Percentiles rank a stretch among this genome's conserved stretches.
Evolutionary conservation across 2,329 filamentous ascomycete genomes (phyloP).

Genomic region (Pseudogymnoascus sp.): DNA sequence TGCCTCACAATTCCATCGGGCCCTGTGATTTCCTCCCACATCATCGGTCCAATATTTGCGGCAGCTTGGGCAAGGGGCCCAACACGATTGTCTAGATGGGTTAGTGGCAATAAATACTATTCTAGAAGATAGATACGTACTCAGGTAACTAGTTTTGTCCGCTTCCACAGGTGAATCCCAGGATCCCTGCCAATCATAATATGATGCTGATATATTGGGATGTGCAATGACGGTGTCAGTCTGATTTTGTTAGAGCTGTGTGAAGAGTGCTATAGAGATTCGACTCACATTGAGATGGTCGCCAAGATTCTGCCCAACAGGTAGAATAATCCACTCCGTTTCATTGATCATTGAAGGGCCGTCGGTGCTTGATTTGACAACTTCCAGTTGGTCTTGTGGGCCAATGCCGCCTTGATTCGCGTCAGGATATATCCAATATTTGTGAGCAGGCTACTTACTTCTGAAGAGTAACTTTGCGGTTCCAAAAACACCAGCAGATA

Average conservation of each 20-base stretch:
- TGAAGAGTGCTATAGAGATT: constrained; percentile 9
- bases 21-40: constrained; percentile 50
- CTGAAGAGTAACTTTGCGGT: constrained; percentile 59
- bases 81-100: constrained; percentile 33
- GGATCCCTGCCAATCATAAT: constrained; percentile 59
- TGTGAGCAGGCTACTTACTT: constrained; percentile 56
- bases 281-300: constrained; percentile 44
- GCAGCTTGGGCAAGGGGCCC: constrained; percentile 57
- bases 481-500: constrained; percentile 62
- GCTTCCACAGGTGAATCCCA: constrained; percentile 39
- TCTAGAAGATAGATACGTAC: constrained; percentile 21
- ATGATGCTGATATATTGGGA: constrained; percentile 36
- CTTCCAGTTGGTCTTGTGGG: constrained; percentile 31
- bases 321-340: constrained; percentile 47
- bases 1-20: constrained; percentile 53
- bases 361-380: constrained; percentile 18
- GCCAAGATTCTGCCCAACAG: constrained; percentile 50
- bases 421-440: constrained; percentile 37
- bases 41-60: constrained; percentile 56
- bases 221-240: constrained; percentile 45
- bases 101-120: constrained; percentile 13
- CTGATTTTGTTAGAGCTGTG: constrained; percentile 9
- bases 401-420: constrained; percentile 31
- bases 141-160: constrained; percentile 39
- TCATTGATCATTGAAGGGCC: constrained; percentile 23